Conservation (phyloP, 1,139 yeast species). For the Debaryomycetaceae sp. region DNA sequence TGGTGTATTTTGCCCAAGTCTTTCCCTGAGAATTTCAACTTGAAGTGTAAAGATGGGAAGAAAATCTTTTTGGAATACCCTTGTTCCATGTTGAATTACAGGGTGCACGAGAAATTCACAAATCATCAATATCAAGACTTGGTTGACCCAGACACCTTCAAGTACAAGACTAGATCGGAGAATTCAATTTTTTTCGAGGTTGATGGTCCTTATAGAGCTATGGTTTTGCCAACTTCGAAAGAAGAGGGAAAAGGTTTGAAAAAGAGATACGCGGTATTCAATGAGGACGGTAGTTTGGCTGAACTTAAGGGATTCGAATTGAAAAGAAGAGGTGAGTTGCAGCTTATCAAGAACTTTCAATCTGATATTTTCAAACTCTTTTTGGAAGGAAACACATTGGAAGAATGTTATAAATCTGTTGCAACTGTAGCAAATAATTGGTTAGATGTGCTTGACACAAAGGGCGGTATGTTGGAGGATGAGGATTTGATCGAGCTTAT, state of each 20-base stretch:
- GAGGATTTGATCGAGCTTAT: constrained; percentile 91
- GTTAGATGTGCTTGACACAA: constrained; percentile 88
- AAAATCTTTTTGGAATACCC: constrained; percentile 81
- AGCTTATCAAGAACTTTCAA: constrained; percentile 90
- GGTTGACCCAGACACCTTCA: constrained; percentile 62
- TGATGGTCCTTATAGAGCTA: constrained; percentile 97
- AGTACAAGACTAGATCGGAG: constrained; percentile 77
- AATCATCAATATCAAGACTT: constrained; percentile 92
- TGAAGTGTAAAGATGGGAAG: constrained; percentile 75
- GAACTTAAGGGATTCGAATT: constrained; percentile 96
- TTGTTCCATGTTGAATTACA: constrained; percentile 91
- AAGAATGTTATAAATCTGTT: constrained; percentile 81
- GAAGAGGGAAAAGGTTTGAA: constrained; percentile 97
- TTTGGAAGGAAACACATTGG: constrained; percentile 76
- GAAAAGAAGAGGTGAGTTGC: constrained; percentile 95
- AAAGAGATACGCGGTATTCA: constrained; percentile 95
- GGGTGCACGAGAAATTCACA: constrained; percentile 87
- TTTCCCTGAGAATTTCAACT: constrained; percentile 84
- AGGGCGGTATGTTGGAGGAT: constrained; percentile 85
- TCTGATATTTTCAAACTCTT: constrained; percentile 90
- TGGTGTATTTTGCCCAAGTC: constrained; percentile 96
- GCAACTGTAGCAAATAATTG: constrained; percentile 93
- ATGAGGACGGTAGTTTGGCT: constrained; percentile 89
- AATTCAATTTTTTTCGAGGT: constrained; percentile 97
- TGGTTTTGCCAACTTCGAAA: constrained; percentile 94